A percentile compares a stretch with the other conserved stretches of the same genome.
These are phyloP conservation scores for Geotrichum histeridarum DNA, from an alignment of 1,139 yeast genomes.

Conservation along the genomic window DNA sequence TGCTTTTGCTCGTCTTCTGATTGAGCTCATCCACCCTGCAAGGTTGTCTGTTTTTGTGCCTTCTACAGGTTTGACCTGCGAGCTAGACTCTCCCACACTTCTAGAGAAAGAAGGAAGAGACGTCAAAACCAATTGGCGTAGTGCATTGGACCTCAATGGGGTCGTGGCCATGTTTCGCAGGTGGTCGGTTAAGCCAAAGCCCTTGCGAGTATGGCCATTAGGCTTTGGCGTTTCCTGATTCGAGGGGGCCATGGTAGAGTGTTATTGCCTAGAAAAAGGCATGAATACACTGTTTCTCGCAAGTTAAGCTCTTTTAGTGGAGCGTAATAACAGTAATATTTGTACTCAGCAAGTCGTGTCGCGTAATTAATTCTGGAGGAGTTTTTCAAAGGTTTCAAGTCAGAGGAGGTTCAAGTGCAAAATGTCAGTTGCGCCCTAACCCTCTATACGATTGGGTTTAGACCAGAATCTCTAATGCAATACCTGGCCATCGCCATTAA, in stretches of 20 bases:
- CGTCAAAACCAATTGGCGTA: slow-evolving; percentile 18
- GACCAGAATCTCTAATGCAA: no score
- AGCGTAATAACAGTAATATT: no score
- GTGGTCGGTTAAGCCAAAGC: slow-evolving; percentile 1
- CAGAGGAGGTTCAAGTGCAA: no score
- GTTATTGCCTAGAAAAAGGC: no score
- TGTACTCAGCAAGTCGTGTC: no score
- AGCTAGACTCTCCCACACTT: background rate
- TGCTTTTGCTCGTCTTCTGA: slow-evolving; percentile 42
- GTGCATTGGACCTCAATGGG: slow-evolving; percentile 16
- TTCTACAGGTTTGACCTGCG: slow-evolving; percentile 6
- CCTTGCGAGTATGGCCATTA: slow-evolving; percentile 11
- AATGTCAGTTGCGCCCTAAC: no score
- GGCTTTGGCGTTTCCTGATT: slow-evolving; percentile 12
- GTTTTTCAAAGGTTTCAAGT: no score
- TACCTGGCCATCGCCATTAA: no score
- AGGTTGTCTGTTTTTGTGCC: slow-evolving; percentile 37
- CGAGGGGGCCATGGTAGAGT: slow-evolving; percentile 1
- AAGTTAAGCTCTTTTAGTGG: no score
- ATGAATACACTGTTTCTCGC: no score
- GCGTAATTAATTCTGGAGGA: no score
- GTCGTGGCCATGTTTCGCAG: slow-evolving; percentile 13
- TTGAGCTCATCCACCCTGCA: slow-evolving; percentile 50
- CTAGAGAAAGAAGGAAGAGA: slow-evolving; percentile 10
- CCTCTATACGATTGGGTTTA: no score